Evolutionary conservation across 371 early-diverging fungal species (phyloP), one percentile per base, ranked within the genome.

Genomic region (Mortierella sp.): DNA sequence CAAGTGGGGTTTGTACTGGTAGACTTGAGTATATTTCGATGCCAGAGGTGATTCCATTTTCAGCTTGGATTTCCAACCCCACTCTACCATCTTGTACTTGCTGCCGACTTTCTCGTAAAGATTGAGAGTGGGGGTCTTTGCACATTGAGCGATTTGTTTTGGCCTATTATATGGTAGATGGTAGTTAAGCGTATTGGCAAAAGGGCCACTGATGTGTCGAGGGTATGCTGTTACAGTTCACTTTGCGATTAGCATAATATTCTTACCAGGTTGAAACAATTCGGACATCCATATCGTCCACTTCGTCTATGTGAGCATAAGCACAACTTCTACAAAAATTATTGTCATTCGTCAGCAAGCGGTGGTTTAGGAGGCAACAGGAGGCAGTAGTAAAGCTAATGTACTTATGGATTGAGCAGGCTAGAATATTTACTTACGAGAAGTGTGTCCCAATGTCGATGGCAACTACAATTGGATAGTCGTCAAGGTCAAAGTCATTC

Each of bases 61-160:
- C 62, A 85, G 66, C 63, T 84, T 83, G 34, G 87, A 86, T 32
- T 84, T 86, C 66, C 86, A 86, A 5, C 89, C 89, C 89, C 89
- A 89, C 19, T 83, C 86, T 8, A 70, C 56, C 59, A 89, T 55
- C 42, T 35, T 62, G 1, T 59, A 6, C 6, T 57, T 40, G 3
- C 83, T 83, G 10, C 75, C 65, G 15, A 60, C 42, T 45, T 66
- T 34, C 47, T 80, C 79, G 64, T 87, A 87, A 8, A 55, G 28
- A n/a, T n/a, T n/a, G n/a, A n/a, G n/a, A n/a, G n/a, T n/a, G n/a
- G n/a, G 40, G 6, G 40, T 37, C 13, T 37, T 37, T 37, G 40
- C 40, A 37, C 13, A 37, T 37, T 12, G 45, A 19, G 19, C 19
- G 19, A 19, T 45, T 45, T 45, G 45, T 17, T 45, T 45, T 45